Evolutionary conservation across 176 grass and related monocot species (phyloP), one percentile per base, ranked within the genome.

Genomic region (Avena sativa): DNA sequence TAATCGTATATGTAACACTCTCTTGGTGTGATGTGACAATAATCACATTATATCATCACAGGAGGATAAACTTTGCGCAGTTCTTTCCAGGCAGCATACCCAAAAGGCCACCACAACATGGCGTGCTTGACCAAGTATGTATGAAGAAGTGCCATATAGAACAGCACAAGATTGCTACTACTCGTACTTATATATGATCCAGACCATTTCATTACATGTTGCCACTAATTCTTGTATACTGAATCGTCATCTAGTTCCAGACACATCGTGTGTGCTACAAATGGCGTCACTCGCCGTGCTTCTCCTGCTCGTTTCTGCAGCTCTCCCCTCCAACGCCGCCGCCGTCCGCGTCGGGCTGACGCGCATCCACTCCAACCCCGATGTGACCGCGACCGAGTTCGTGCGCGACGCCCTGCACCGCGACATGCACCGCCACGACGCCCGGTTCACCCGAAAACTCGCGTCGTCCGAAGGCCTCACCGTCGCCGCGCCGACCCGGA

Each of bases 281-380:
- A 87, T 75, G 81, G 67, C 48, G 75, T 30, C 20, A 8, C 26
- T 88, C 44, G 25, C 43, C 6, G 82, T 77, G 43, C 30, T 85
- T 17, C 60, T 81, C 12, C 9, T 85, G 25, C 19, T 70, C 40
- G 26, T 61, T 23, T 17, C 59, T 28, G 80, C 64, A 9, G 20
- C 57, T 16, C 25, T 88, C 40, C 70, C 73, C 47, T 60, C 65
- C 12, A 56, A 84, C 8, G 79, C 79, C 34, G 84, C 75, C 62
- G 83, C 72, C 32, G 86, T 92, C 66, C 90, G 88, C 21, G 78
- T 88, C 6, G 90, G 89, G 62, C 90, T 94, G 2, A 92, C 85
- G 25, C 93, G 88, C 81, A 48, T 94, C 48, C 85, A 90, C 90
- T 82, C 88, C 34, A 73, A 90, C 52, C 38, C 82, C 28, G 63